phyloP scores from a whole-genome alignment of 129 eudicot genomes.

The Saussurea involucrata region DNA sequence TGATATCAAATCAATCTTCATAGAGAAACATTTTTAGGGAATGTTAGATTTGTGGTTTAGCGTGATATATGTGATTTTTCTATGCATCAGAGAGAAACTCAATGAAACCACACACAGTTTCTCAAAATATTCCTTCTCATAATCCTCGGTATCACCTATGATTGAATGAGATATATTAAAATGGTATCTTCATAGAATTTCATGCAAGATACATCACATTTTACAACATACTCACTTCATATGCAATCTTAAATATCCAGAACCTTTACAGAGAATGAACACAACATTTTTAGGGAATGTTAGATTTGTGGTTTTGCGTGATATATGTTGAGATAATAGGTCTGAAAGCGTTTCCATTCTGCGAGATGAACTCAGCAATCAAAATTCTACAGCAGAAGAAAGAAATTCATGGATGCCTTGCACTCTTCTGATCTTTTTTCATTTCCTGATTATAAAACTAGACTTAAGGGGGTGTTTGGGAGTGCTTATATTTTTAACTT shows the following conservation, averaged over 20 bases:
- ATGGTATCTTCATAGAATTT: neutral
- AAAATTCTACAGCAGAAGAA: constrained; percentile 4
- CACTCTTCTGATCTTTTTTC: neutral
- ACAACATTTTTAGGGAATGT: neutral
- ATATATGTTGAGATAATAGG: neutral
- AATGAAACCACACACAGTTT: neutral
- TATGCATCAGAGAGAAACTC: neutral
- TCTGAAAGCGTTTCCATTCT: neutral
- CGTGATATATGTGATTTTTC: neutral
- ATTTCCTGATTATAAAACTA: neutral
- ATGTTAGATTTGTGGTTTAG: neutral
- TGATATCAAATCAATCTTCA: neutral
- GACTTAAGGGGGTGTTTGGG: no score
- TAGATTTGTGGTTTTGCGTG: neutral
- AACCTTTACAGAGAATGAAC: neutral
- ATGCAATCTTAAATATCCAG: neutral
- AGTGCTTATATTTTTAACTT: no score
- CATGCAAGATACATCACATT: constrained; percentile 1
- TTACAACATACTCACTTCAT: constrained; percentile 6
- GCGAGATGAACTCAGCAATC: neutral
- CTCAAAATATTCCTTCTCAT: neutral
- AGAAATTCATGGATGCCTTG: neutral
- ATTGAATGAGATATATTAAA: neutral
- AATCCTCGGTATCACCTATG: neutral
- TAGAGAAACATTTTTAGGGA: neutral